A percentile compares a stretch with the other conserved stretches of the same genome.
Evolutionary conservation across 805 yeast genomes (phyloP).

Genomic region (Danielia oregonensis): DNA sequence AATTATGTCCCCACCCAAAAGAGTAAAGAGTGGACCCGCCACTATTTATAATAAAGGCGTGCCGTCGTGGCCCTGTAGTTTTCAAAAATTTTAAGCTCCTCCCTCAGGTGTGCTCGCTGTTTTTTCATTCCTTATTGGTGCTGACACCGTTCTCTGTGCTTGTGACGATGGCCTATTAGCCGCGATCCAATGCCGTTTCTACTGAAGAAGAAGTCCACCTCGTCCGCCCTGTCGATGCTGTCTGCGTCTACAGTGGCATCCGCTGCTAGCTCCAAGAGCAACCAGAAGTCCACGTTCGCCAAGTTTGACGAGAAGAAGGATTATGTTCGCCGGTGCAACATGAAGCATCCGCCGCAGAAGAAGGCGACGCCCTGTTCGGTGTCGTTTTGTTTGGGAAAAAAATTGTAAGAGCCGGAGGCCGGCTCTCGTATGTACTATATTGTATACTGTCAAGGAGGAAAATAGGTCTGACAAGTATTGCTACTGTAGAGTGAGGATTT

Average conservation of each 20-base stretch:
- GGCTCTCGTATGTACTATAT: background rate
- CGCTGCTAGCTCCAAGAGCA: conserved; percentile 5
- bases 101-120: too few relatives aligned
- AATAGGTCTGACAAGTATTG: too few relatives aligned
- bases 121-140: background rate
- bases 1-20: background rate
- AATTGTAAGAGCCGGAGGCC: conserved; percentile 9
- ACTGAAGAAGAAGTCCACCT: conserved; percentile 22
- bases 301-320: conserved; percentile 46
- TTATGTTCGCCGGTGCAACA: conserved; percentile 37
- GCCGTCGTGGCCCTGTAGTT: background rate
- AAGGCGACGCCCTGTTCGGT: conserved; percentile 26
- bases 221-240: conserved; percentile 19
- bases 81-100: too few relatives aligned
- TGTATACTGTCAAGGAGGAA: background rate
- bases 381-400: conserved; percentile 39
- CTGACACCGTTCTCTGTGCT: background rate
- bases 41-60: conserved; percentile 1
- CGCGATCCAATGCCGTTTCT: conserved; percentile 10
- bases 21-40: conserved; percentile 1
- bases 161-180: conserved; percentile 3
- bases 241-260: conserved; percentile 7
- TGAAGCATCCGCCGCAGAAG: conserved; percentile 20
- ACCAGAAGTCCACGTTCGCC: conserved; percentile 24
- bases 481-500: too few relatives aligned